Conservation (phyloP, 2,329 filamentous ascomycete species). For the Stenocarpella maydis region DNA sequence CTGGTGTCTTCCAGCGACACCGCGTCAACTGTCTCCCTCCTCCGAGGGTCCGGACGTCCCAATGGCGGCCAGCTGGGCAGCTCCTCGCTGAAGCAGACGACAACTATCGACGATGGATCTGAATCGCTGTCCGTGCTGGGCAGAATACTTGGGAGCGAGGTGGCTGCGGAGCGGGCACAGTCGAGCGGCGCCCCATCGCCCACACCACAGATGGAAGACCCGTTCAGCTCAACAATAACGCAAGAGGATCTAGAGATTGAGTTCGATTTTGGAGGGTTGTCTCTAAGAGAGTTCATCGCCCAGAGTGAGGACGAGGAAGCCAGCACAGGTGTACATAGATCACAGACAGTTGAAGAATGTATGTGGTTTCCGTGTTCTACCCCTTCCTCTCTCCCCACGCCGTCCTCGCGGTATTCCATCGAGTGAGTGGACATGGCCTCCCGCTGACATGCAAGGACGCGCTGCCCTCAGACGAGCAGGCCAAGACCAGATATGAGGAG, state of each 20-base stretch:
- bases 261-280: constrained; percentile 81
- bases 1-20: constrained; percentile 59
- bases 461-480: constrained; percentile 69
- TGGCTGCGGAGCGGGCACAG: constrained; percentile 38
- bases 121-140: constrained; percentile 60
- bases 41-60: constrained; percentile 43
- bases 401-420: constrained; percentile 6
- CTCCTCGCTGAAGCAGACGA: constrained; percentile 59
- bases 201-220: constrained; percentile 25
- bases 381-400: constrained; percentile 21
- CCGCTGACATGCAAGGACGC: constrained; percentile 33
- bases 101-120: constrained; percentile 51
- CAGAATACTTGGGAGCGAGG: constrained; percentile 28
- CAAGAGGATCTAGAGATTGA: constrained; percentile 67
- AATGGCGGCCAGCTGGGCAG: constrained; percentile 62
- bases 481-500: constrained; percentile 87
- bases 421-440: not conserved
- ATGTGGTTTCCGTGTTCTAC: constrained; percentile 48
- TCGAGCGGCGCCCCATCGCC: constrained; percentile 3
- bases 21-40: constrained; percentile 66
- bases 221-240: constrained; percentile 44
- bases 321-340: constrained; percentile 51
- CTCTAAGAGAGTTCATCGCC: constrained; percentile 74
- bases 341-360: constrained; percentile 78
- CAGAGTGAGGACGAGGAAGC: constrained; percentile 42